A percentile compares a stretch with the other conserved stretches of the same genome.
These are phyloP conservation scores for Auricularia heimuer DNA, from an alignment of 768 basidiomycete genomes.

Conservation along the genomic window DNA sequence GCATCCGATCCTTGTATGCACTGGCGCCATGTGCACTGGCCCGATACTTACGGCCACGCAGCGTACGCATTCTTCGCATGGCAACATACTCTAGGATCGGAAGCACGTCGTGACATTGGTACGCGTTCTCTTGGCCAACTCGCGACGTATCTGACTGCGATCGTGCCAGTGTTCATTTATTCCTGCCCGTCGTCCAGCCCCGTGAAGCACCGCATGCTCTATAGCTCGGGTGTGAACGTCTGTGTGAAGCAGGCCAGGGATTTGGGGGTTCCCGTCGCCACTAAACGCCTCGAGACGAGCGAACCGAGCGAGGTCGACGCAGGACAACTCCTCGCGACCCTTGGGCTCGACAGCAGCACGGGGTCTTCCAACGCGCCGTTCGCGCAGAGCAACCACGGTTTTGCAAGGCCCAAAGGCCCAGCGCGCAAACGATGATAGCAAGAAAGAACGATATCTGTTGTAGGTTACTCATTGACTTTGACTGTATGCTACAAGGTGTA, in stretches of 20 bases:
- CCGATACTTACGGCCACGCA: slow-evolving; percentile 7
- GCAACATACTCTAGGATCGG: slow-evolving; percentile 32
- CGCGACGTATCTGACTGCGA: slow-evolving; percentile 1
- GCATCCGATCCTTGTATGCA: slow-evolving; percentile 44
- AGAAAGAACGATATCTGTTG: neutral
- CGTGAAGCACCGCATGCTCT: slow-evolving; percentile 82
- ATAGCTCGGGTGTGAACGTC: slow-evolving; percentile 58
- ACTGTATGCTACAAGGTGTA: neutral
- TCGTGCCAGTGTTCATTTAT: slow-evolving; percentile 73
- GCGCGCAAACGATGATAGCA: neutral
- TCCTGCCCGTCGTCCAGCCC: slow-evolving; percentile 77
- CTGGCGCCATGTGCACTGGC: neutral
- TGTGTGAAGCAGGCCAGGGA: slow-evolving; percentile 49
- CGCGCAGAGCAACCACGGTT: neutral
- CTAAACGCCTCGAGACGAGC: slow-evolving; percentile 24
- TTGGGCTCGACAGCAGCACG: neutral
- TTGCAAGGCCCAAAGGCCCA: neutral
- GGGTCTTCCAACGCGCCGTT: neutral
- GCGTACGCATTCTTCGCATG: slow-evolving; percentile 62
- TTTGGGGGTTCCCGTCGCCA: slow-evolving; percentile 31
- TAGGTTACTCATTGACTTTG: neutral
- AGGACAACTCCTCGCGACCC: neutral
- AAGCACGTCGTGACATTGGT: slow-evolving; percentile 54
- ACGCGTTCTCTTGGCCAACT: slow-evolving; percentile 12
- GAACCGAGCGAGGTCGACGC: slow-evolving; percentile 1